Evolutionary conservation across 176 grass and related monocot species (phyloP), one percentile per base, ranked within the genome.

Genomic region (Triticum timopheevii): DNA sequence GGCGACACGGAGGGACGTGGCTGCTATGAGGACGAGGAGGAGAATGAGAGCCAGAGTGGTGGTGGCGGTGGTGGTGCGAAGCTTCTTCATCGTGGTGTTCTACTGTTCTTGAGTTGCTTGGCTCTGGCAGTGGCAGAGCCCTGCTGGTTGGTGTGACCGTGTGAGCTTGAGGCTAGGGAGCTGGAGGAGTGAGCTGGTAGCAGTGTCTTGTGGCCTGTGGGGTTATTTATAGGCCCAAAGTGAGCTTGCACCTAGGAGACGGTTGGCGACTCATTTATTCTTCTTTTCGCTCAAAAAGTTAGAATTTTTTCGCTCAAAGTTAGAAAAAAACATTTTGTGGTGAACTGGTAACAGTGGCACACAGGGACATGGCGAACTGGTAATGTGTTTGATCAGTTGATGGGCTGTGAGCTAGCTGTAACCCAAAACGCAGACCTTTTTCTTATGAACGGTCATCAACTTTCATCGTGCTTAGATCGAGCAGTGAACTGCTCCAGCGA

Each of bases 61-160:
- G 39, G 80, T 38, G 69, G 77, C 31, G 75, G 31, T 50, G 64
- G 72, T 75, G 24, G 22, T 31, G 65, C 50, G 69, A 45, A 77
- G 69, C 83, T 85, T 93, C 93, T 86, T 95, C 93, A 98, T 95
- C 13, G 39, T 69, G 58, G 24, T 45, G 33, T 69, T 28, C 28
- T 28, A 28, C 28, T 28, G 28, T 28, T 58, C 73, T 45, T 58
- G 17, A 28, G 65, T 38, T 33, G 61, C 30, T 49, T 31, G 30
- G 28, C 3, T 19, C 71, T 24, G 16, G 20, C 64, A 84, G 61
- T 30, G 20, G 20, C 52, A 85, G 69, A 8, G 61, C 11, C 31
- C n/a, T 25, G 28, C 34, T 86, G 27, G 5, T 72, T 80, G 35
- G 25, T 69, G 80, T 73, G 78, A 73, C 34, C 20, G 25, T 69